phyloP scores from a whole-genome alignment of 768 basidiomycete species.

The Pisolithus microcarpus region DNA sequence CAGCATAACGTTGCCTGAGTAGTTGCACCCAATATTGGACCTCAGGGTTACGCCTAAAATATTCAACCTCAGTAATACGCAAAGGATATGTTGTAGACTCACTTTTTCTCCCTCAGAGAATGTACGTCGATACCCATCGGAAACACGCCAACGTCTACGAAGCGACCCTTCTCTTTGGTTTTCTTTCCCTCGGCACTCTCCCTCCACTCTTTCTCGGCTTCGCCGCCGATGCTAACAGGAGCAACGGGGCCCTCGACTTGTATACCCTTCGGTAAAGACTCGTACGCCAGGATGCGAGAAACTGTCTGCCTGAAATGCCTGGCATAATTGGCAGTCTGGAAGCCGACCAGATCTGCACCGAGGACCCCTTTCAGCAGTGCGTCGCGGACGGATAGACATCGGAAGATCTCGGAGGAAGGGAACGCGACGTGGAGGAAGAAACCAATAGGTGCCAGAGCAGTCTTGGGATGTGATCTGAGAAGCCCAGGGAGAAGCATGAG shows the following conservation, averaged over 20 bases:
- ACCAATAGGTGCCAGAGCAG: slow-evolving; percentile 43
- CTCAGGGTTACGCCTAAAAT: slow-evolving; percentile 57
- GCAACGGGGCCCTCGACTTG: slow-evolving; percentile 38
- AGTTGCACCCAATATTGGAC: slow-evolving; percentile 77
- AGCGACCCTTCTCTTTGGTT: slow-evolving; percentile 36
- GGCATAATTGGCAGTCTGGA: slow-evolving; percentile 81
- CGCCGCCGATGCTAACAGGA: slow-evolving; percentile 2
- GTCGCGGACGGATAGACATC: slow-evolving; percentile 75
- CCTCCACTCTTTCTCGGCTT: not conserved
- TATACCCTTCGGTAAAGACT: slow-evolving; percentile 79
- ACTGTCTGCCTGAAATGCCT: slow-evolving; percentile 84
- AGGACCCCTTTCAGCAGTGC: slow-evolving; percentile 81
- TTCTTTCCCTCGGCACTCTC: not conserved
- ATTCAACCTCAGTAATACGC: slow-evolving; percentile 6
- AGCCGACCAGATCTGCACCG: slow-evolving; percentile 89
- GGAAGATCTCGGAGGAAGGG: slow-evolving; percentile 92
- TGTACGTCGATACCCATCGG: slow-evolving; percentile 85
- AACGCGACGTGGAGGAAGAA: slow-evolving; percentile 99
- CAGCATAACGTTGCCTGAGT: slow-evolving; percentile 71
- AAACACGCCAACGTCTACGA: slow-evolving; percentile 83
- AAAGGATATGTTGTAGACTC: slow-evolving; percentile 12
- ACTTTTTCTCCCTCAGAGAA: slow-evolving; percentile 62
- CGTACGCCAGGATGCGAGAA: slow-evolving; percentile 68
- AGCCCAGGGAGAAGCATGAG: slow-evolving; percentile 87
- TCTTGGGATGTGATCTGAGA: slow-evolving; percentile 54